phyloP scores from a whole-genome alignment of 306 rosid genomes.

The Boehmeria nivea region DNA sequence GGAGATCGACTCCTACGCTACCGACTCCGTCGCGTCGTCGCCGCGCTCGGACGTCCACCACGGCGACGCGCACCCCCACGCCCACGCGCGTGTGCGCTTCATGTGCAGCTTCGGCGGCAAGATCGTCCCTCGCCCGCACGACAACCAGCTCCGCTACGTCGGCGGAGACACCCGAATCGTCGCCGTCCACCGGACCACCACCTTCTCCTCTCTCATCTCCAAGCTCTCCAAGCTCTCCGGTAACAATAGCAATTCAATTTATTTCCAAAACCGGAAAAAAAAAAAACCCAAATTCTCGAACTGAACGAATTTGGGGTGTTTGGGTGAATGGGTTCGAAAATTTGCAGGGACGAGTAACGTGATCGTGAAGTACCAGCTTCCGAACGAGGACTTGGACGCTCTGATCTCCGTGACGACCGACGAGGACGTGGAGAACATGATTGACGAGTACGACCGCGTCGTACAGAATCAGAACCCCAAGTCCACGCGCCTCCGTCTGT shows the following conservation, averaged over 20 bases:
- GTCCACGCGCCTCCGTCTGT: constrained; percentile 70
- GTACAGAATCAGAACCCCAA: constrained; percentile 64
- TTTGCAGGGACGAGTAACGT: constrained; percentile 59
- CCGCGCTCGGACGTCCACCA: constrained; percentile 62
- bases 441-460: constrained; percentile 85
- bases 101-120: constrained; percentile 99
- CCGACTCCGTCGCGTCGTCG: constrained; percentile 66
- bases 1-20: constrained; percentile 44
- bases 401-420: constrained; percentile 82
- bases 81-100: constrained; percentile 55
- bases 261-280: background rate
- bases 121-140: constrained; percentile 83
- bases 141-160: constrained; percentile 90
- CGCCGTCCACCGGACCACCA: constrained; percentile 60
- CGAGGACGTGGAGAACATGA: constrained; percentile 97
- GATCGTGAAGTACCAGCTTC: constrained; percentile 88
- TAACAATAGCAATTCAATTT: background rate
- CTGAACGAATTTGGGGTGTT: background rate
- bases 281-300: no score
- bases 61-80: no score
- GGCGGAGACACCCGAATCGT: constrained; percentile 95
- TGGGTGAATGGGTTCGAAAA: background rate
- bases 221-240: constrained; percentile 86
- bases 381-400: constrained; percentile 92
- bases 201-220: constrained; percentile 55